A percentile compares a stretch with the other conserved stretches of the same genome.
These are phyloP conservation scores for Silene latifolia DNA, from an alignment of 148 eudicot species.

Conservation along the genomic window DNA sequence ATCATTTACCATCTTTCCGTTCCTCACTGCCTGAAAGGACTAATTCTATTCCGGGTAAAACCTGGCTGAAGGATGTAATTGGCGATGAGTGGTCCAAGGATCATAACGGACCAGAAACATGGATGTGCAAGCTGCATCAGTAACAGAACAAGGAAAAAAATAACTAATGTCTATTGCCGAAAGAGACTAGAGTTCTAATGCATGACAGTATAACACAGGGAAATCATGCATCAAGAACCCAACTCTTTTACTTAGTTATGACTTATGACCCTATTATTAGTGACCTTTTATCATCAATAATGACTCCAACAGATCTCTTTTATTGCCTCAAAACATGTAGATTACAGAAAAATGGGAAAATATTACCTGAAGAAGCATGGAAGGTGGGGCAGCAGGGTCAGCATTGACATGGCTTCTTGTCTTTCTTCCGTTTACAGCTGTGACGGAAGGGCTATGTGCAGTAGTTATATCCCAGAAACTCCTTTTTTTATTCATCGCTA, in stretches of 20 bases:
- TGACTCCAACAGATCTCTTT: too few relatives aligned
- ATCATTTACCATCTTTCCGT: not conserved
- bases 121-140: slow-evolving; percentile 60
- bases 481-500: slow-evolving; percentile 63
- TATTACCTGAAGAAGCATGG: slow-evolving; percentile 88
- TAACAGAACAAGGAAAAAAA: slow-evolving; percentile 27
- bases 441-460: slow-evolving; percentile 74
- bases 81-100: slow-evolving; percentile 43
- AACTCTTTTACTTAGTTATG: not conserved
- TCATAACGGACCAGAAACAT: slow-evolving; percentile 60
- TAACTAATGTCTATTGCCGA: slow-evolving; percentile 8
- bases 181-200: not conserved
- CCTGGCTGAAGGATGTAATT: slow-evolving; percentile 64
- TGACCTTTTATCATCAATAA: too few relatives aligned
- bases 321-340: not conserved
- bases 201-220: not conserved
- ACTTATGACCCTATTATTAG: too few relatives aligned
- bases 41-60: slow-evolving; percentile 53
- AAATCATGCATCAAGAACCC: not conserved
- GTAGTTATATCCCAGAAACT: slow-evolving; percentile 87
- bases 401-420: slow-evolving; percentile 59
- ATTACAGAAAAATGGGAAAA: not conserved
- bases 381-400: slow-evolving; percentile 50
- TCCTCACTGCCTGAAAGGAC: slow-evolving; percentile 28
- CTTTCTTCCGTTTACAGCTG: slow-evolving; percentile 57